Conservation (phyloP, 805 yeast species). For the Candida nonsorbophila region DNA sequence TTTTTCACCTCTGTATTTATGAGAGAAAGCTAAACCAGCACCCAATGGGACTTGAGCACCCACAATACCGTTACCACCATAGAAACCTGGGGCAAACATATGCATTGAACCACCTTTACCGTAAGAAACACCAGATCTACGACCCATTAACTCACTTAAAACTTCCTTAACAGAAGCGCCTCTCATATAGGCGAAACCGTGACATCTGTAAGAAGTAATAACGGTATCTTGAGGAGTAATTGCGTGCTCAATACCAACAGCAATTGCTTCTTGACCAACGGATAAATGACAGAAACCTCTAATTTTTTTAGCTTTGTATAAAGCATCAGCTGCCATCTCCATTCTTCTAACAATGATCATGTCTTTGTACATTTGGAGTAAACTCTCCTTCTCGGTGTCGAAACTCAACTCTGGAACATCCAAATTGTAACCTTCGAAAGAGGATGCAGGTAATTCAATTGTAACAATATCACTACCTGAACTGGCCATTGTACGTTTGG, state of each 20-base stretch:
- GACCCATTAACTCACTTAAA: constrained; percentile 95
- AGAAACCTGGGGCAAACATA: constrained; percentile 92
- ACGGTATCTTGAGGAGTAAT: constrained; percentile 79
- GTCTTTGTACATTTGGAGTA: constrained; percentile 93
- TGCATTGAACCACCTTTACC: constrained; percentile 99
- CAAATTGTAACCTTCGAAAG: constrained; percentile 83
- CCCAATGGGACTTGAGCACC: constrained; percentile 99
- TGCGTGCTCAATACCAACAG: constrained; percentile 97
- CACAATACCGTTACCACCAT: constrained; percentile 99
- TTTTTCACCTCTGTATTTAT: constrained; percentile 78
- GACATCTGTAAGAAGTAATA: constrained; percentile 97
- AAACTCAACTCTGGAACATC: constrained; percentile 63
- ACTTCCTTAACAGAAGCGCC: constrained; percentile 89
- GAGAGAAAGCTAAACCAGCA: constrained; percentile 97
- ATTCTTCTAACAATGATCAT: constrained; percentile 91
- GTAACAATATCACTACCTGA: constrained; percentile 30
- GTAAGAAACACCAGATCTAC: constrained; percentile 87
- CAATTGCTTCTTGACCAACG: constrained; percentile 98
- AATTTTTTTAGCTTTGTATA: constrained; percentile 96
- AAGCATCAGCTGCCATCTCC: constrained; percentile 98
- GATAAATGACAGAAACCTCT: constrained; percentile 99
- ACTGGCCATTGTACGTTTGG: constrained; percentile 32
- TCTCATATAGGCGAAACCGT: constrained; percentile 95
- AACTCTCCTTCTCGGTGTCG: constrained; percentile 72
- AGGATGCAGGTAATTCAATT: constrained; percentile 68